phyloP scores from a whole-genome alignment of 345 rosid genomes.

The Citrus australasica region DNA sequence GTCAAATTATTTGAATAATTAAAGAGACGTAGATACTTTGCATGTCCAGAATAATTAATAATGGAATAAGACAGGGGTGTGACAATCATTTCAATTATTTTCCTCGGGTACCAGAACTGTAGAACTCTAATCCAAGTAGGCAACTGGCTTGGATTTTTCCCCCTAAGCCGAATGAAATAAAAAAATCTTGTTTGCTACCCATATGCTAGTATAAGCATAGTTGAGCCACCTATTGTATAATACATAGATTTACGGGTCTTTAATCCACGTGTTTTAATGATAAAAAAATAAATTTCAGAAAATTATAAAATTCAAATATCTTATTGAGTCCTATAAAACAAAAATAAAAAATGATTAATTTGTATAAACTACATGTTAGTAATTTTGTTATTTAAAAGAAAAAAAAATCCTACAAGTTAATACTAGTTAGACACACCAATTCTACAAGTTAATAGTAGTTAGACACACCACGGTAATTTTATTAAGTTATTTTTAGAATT shows the following conservation, averaged over 20 bases:
- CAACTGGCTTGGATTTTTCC: not conserved
- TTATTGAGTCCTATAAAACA: no score
- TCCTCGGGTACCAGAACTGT: not conserved
- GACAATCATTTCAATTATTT: slow-evolving; percentile 9
- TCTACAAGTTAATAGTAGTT: no score
- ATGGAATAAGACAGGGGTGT: slow-evolving; percentile 1
- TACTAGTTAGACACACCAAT: no score
- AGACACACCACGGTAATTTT: no score
- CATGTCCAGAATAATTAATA: not conserved
- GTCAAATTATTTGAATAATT: not conserved
- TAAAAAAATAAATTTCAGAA: no score
- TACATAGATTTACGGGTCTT: not conserved
- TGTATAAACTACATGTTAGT: no score
- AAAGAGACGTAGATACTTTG: slow-evolving; percentile 1
- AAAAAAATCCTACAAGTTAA: no score
- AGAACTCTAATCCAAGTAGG: no score
- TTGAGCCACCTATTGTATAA: not conserved
- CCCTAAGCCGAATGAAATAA: not conserved
- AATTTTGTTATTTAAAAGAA: no score
- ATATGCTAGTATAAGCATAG: not conserved
- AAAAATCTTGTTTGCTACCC: not conserved
- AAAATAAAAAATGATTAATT: no score
- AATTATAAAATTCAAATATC: no score
- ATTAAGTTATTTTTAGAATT: no score
- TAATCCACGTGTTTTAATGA: not conserved